Evolutionary conservation across 768 basidiomycete genomes (phyloP).

Genomic region (Lentinula guzmanii): DNA sequence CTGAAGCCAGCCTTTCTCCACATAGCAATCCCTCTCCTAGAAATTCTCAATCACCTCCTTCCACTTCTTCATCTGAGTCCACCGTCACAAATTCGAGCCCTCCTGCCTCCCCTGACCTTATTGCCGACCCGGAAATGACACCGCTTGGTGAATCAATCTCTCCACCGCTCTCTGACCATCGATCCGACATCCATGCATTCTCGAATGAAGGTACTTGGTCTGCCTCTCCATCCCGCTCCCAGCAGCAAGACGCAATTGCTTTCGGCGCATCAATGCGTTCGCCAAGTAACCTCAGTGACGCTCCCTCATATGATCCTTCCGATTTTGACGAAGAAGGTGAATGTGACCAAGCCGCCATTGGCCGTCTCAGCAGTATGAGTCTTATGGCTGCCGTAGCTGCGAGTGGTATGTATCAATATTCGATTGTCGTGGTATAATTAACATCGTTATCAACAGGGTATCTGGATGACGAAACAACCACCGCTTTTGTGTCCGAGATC

Average conservation of each 20-base stretch:
- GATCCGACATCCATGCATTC: neutral
- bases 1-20: neutral
- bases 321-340: constrained; percentile 31
- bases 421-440: neutral
- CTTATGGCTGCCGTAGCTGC: constrained; percentile 85
- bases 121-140: neutral
- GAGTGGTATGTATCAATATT: constrained; percentile 43
- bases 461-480: constrained; percentile 48
- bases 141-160: neutral
- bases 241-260: neutral
- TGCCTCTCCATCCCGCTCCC: neutral
- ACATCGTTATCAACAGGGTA: constrained; percentile 31
- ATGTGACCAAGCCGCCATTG: constrained; percentile 75
- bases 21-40: neutral
- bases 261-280: neutral
- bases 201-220: neutral
- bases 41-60: constrained; percentile 4
- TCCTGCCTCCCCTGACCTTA: neutral
- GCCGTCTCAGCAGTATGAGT: constrained; percentile 88
- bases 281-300: neutral
- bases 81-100: neutral
- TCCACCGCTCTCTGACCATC: neutral
- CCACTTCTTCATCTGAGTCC: neutral
- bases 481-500: constrained; percentile 69
- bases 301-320: neutral